Conservation (phyloP, 2,329 filamentous ascomycete genomes). For the Monilinia fructigena region DNA sequence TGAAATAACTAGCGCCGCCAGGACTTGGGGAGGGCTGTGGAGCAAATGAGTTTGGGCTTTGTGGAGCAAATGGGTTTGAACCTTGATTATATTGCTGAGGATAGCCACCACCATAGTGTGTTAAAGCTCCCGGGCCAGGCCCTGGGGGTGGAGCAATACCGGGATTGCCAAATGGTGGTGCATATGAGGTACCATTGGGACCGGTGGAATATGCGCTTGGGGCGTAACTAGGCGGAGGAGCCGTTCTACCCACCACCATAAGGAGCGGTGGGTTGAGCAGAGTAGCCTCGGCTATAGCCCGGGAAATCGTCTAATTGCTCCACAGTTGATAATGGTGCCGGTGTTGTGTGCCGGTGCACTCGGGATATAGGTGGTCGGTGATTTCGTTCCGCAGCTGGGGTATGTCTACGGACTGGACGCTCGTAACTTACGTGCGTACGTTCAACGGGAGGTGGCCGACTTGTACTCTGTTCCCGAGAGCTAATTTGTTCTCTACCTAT, state of each 20-base stretch:
- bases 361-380: slow-evolving; percentile 42
- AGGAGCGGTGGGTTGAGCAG: slow-evolving; percentile 37
- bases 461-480: slow-evolving; percentile 34
- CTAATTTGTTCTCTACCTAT: slow-evolving; percentile 29
- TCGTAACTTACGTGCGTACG: slow-evolving; percentile 19
- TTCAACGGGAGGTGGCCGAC: slow-evolving; percentile 42
- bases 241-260: slow-evolving; percentile 31
- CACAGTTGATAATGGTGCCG: slow-evolving; percentile 58
- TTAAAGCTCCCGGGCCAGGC: slow-evolving; percentile 36
- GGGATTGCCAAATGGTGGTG: slow-evolving; percentile 35
- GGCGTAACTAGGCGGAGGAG: slow-evolving; percentile 36
- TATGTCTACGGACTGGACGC: slow-evolving; percentile 42
- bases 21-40: slow-evolving; percentile 35
- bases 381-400: slow-evolving; percentile 39
- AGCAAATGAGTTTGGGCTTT: slow-evolving; percentile 36
- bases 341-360: slow-evolving; percentile 46
- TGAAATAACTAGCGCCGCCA: slow-evolving; percentile 38
- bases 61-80: slow-evolving; percentile 23
- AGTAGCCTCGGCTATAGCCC: slow-evolving; percentile 45
- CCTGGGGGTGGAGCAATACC: slow-evolving; percentile 14
- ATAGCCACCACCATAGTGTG: slow-evolving; percentile 37
- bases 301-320: slow-evolving; percentile 65
- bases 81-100: slow-evolving; percentile 26
- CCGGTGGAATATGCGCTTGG: slow-evolving; percentile 35
- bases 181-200: slow-evolving; percentile 29